Evolutionary conservation across 108 stramenopile species (phyloP), one percentile per base, ranked within the genome.

Genomic region (Skeletonema grethae): DNA sequence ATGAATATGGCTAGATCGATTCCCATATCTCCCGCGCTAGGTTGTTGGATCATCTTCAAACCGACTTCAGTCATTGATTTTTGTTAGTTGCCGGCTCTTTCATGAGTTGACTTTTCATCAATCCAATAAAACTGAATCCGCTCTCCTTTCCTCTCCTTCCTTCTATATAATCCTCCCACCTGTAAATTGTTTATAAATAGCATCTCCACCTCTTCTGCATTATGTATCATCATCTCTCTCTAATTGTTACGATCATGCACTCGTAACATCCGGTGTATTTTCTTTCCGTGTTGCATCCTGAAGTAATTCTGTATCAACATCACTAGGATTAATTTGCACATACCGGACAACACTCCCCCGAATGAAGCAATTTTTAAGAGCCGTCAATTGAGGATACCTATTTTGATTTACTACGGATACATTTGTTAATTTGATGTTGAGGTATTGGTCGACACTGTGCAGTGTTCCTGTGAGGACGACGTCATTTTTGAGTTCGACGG

Each of bases 401-500:
- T 93, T 93, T 15, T 84, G 80, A 60, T 98, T 94, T 7, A 97
- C 95, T 15, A 99, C 96, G 25, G 85, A 72, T 7, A 97, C 94
- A 53, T 97, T 87, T 45, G 86, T 71, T 20, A 99, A 87, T 77
- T 98, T 98, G 28, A 99, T 91, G 83, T 99, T 99, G 35, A 99
- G 87, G 79, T 99, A 99, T 84, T 99, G 99, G 77, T 99, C 99
- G 16, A 99, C 98, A 20, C 91, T 93, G 72, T 98, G 98, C 60
- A 99, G 80, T 20, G 83, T 94, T 7, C 99, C 99, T 8, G 94
- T 97, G 38, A 99, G 77, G 9, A 94, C 91, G 16, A 99, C 95
- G 68, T 97, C 97, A 63, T 99, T 99, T 79, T 99, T 99, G 3
- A 99, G 83, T 80, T 99, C 99, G 16, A 99, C 98, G 6, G 96